These are phyloP conservation scores for Vitis hybrid DNA, from an alignment of 177 flowering plant species.

Conservation along the genomic window DNA sequence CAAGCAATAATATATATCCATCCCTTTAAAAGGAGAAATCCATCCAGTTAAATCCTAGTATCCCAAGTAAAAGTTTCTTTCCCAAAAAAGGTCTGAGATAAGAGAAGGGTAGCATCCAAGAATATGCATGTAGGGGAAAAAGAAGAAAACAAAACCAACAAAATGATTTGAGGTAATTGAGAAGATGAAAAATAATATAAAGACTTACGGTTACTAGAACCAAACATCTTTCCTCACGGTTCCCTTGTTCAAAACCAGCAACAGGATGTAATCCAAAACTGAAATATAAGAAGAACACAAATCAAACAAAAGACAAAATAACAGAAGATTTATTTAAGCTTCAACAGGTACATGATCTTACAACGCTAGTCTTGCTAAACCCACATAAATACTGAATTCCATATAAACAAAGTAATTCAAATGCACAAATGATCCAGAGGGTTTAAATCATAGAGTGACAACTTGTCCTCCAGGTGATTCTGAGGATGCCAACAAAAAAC, in stretches of 20 bases:
- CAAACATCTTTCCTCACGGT: conserved; percentile 29
- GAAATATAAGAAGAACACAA: background rate
- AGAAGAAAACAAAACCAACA: background rate
- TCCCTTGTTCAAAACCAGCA: background rate
- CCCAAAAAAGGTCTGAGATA: background rate
- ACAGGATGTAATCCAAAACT: background rate
- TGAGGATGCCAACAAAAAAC: too few relatives aligned
- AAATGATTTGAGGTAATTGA: background rate
- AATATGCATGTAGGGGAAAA: background rate
- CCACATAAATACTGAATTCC: too few relatives aligned
- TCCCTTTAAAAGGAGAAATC: too few relatives aligned
- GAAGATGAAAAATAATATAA: background rate
- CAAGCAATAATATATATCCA: too few relatives aligned
- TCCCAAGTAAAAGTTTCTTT: too few relatives aligned
- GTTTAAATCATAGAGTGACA: too few relatives aligned
- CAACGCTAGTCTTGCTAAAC: too few relatives aligned
- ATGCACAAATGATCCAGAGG: too few relatives aligned
- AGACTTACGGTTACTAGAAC: conserved; percentile 31
- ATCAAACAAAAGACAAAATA: background rate
- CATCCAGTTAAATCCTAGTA: too few relatives aligned
- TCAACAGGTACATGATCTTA: background rate
- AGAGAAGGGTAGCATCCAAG: background rate
- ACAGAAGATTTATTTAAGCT: background rate
- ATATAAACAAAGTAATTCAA: too few relatives aligned
- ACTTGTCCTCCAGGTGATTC: too few relatives aligned